Evolutionary conservation across 1,139 yeast species (phyloP).

Genomic region (Hemisphaericaspora xylanilytica): DNA sequence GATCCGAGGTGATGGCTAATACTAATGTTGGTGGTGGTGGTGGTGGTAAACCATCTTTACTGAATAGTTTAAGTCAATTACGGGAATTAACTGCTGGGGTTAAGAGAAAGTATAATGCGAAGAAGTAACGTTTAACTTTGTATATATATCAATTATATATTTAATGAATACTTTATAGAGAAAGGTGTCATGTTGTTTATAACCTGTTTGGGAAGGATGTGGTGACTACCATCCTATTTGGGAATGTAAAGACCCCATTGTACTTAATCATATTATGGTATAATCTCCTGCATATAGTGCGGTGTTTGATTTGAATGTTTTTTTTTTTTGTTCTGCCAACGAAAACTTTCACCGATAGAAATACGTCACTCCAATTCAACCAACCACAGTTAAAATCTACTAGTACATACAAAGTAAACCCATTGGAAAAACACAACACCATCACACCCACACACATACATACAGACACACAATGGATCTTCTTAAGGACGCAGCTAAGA

Average conservation of each 20-base stretch:
- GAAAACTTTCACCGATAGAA: background rate
- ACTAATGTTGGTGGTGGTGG: conserved; percentile 6
- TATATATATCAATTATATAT: background rate
- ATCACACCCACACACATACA: no score
- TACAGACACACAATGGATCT: conserved; percentile 64
- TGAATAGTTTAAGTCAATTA: conserved; percentile 32
- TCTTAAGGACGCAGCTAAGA: conserved; percentile 70
- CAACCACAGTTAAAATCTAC: conserved; percentile 1
- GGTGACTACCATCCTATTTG: no score
- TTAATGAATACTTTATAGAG: background rate
- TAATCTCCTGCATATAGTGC: background rate
- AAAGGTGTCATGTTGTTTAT: no score
- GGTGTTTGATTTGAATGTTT: background rate
- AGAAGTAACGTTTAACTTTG: background rate
- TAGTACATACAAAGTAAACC: no score
- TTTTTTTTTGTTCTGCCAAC: background rate
- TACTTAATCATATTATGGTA: background rate
- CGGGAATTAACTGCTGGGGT: conserved; percentile 38
- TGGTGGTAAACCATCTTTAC: conserved; percentile 12
- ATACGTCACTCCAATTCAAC: background rate
- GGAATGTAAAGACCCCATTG: no score
- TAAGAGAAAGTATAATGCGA: conserved; percentile 25
- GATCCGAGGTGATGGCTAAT: conserved; percentile 6
- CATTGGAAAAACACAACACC: no score
- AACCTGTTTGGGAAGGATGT: no score